Percentiles rank a stretch among this genome's conserved stretches.
Evolutionary conservation across 2,329 filamentous ascomycete genomes (phyloP).

Genomic region (Colletotrichum somersetense): DNA sequence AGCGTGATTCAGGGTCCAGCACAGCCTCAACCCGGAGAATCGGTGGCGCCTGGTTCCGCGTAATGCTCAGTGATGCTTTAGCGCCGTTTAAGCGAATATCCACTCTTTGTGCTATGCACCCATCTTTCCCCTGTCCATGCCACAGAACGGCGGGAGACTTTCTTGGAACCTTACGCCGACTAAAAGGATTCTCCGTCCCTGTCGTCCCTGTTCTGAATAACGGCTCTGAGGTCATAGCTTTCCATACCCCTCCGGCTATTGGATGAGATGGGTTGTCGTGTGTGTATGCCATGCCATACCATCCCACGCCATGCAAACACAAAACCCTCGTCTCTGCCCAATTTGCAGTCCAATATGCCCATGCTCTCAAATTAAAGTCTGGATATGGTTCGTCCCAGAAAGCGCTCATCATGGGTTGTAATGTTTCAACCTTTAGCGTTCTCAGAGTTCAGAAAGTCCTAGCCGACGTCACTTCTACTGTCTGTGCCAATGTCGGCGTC

Average conservation of each 20-base stretch:
- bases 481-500: constrained; percentile 6
- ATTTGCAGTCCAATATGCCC: constrained; percentile 17
- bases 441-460: neutral
- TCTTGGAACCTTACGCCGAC: constrained; percentile 31
- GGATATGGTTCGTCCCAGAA: constrained; percentile 37
- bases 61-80: constrained; percentile 38
- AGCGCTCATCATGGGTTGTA: constrained; percentile 4
- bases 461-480: neutral
- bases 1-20: constrained; percentile 2
- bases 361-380: constrained; percentile 33
- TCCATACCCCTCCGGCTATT: constrained; percentile 15
- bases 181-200: constrained; percentile 15
- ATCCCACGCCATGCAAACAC: constrained; percentile 8
- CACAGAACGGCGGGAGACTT: constrained; percentile 33
- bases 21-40: constrained; percentile 41
- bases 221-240: constrained; percentile 40
- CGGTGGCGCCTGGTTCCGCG: constrained; percentile 37
- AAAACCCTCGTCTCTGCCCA: constrained; percentile 4
- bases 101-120: constrained; percentile 22
- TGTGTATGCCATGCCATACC: constrained; percentile 2
- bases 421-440: constrained; percentile 16
- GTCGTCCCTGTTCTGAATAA: constrained; percentile 20
- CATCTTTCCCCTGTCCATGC: constrained; percentile 33
- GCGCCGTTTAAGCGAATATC: constrained; percentile 30
- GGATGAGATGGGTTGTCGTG: constrained; percentile 10